Base-by-base conservation (phyloP, 192 early-diverging fungal genomes). In the Coemansia sp. region DNA sequence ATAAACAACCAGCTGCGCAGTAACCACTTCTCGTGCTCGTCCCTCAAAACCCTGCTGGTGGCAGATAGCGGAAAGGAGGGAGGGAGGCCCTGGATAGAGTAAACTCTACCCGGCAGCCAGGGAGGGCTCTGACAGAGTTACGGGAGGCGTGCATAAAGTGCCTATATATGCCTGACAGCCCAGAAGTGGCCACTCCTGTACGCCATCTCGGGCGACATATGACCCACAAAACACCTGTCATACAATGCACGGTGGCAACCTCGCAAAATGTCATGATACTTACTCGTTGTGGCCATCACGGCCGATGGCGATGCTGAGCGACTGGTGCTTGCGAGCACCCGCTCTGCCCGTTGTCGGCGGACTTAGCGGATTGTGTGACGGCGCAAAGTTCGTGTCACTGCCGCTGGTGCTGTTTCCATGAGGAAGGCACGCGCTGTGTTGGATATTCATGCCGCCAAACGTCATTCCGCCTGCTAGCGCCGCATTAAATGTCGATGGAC, bases 241-340 rank as follows among this genome's bases (percentile, higher is more conserved):
- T 7, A 41, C 17, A 45, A 42, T 20, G 12, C 11, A 36, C 43
- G 58, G 31, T 32, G 28, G 28, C 11, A 12, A 12, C 6, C 18
- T 17, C 12, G 5, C 28, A 52, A 30, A n/a, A 32, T 34, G 39
- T 6, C 12, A 21, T n/a, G 20, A 6, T 10, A 70, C 74, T 77
- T 77, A 77, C 74, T 77, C 74, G 43, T 63, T 66, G 41, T 23
- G 39, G 32, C 50, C 40, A 23, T 41, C 42, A 41, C 62, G 66
- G 40, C 48, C 52, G 45, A 77, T 52, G 53, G 67, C 63, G 14
- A 77, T 62, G 63, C 63, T 69, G 30, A 77, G 64, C 57, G 74
- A 66, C 68, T 77, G 74, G 18, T 56, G 67, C 53, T 66, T 66
- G 21, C 74, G 58, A 10, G 47, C 59, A 38, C 32, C 46, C 17